Evolutionary conservation across 805 yeast species (phyloP), one percentile per base, ranked within the genome.

Genomic region (Hanseniaspora lindneri): DNA sequence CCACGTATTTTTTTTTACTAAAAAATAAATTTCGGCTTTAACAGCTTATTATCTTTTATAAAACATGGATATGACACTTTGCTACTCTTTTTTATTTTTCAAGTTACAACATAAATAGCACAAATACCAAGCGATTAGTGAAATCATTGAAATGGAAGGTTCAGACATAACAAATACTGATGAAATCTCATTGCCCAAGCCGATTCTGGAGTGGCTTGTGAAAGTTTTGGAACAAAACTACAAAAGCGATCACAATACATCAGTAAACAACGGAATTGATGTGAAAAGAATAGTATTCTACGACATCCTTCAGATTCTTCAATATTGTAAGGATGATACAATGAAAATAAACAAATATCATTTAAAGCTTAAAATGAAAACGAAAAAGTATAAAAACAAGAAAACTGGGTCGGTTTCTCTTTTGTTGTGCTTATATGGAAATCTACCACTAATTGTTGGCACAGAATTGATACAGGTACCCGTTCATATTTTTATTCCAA

Each of bases 361-460:
- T 54, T 68, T 74, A 0, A 64, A 75, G 1, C 68, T 87, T 46
- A 70, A 74, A 53, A 82, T 92, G 16, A 68, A 86, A 51, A 87
- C 96, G 0, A 74, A 78, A 44, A 75, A 77, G 1, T 73, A 69
- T 55, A 73, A 82, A 1, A 64, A 71, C 46, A 71, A 70, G n/a
- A 54, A 66, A 1, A 30, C 29, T 20, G 96, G 96, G 1, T 60
- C 59, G 11, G 67, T 81, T 1, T 68, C 72, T 19, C 67, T 86
- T 17, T 65, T 86, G 42, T 65, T 87, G 10, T 77, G 79, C 52
- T 52, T 88, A 1, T 72, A 72, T 54, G 95, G 95, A 1, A 35
- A 34, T 11, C 11, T 46, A 9, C 16, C 36, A 2, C 10, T 46
- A 20, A 25, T 29, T 5, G 20, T 27, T 7, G 20, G 14, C 5